Evolutionary conservation across 2,329 filamentous ascomycete genomes (phyloP).

Genomic region (Neophaeococcomyces aloes): DNA sequence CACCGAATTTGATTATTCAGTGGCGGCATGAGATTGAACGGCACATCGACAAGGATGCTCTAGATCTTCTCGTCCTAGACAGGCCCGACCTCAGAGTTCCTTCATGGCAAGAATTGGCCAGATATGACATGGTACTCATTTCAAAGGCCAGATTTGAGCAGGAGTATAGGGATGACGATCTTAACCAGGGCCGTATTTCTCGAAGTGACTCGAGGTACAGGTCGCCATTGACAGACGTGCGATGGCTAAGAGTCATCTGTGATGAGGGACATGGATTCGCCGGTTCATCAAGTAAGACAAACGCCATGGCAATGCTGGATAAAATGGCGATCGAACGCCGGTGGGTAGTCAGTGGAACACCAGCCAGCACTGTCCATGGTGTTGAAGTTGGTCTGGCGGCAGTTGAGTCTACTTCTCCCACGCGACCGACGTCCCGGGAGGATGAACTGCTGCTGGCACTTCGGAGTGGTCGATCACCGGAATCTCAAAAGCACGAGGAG

Average conservation of each 20-base stretch:
- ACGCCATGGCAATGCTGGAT: slow-evolving; percentile 44
- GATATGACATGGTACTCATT: slow-evolving; percentile 69
- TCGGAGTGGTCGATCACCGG: slow-evolving; percentile 24
- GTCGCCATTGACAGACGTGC: slow-evolving; percentile 58
- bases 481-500: slow-evolving; percentile 43
- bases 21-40: slow-evolving; percentile 73
- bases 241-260: slow-evolving; percentile 80
- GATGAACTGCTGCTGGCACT: slow-evolving; percentile 2
- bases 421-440: neutral
- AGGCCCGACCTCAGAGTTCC: slow-evolving; percentile 46
- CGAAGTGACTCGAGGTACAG: slow-evolving; percentile 38
- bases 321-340: slow-evolving; percentile 54
- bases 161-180: slow-evolving; percentile 46
- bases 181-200: slow-evolving; percentile 38
- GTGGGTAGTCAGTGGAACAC: slow-evolving; percentile 88
- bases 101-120: slow-evolving; percentile 44
- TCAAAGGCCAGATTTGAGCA: slow-evolving; percentile 62
- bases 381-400: slow-evolving; percentile 51
- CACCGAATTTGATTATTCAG: slow-evolving; percentile 71
- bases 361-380: slow-evolving; percentile 71
- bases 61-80: slow-evolving; percentile 56
- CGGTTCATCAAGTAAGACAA: slow-evolving; percentile 51
- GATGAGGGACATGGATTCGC: slow-evolving; percentile 86
- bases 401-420: slow-evolving; percentile 25
- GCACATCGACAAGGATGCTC: slow-evolving; percentile 51